A percentile compares a stretch with the other conserved stretches of the same genome.
phyloP scores from a whole-genome alignment of 345 rosid species.

The Jatropha curcas region DNA sequence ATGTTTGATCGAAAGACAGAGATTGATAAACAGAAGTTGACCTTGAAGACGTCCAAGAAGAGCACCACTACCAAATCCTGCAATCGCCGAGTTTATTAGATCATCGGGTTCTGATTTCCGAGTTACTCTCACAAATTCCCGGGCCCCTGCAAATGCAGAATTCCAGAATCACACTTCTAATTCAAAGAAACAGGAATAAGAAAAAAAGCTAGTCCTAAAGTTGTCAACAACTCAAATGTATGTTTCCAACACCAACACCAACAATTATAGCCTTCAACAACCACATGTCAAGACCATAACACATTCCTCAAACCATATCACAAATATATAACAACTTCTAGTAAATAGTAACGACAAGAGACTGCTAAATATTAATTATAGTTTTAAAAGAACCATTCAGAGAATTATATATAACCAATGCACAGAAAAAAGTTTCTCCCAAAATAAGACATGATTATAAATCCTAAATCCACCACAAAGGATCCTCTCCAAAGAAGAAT shows the following conservation, averaged over 20 bases:
- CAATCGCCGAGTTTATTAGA: slow-evolving; percentile 68
- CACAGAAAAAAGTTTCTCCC: not conserved
- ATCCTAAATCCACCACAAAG: not conserved
- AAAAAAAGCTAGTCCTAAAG: not conserved
- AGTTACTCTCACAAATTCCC: slow-evolving; percentile 69
- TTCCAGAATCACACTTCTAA: slow-evolving; percentile 21
- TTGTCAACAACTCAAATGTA: slow-evolving; percentile 4
- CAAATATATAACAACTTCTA: not conserved
- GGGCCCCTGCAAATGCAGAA: slow-evolving; percentile 60
- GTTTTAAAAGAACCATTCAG: not conserved
- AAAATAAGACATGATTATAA: not conserved
- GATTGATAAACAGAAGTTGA: slow-evolving; percentile 18
- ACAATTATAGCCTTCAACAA: not conserved
- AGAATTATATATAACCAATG: not conserved
- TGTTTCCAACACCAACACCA: not conserved
- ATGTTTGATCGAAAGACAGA: not conserved
- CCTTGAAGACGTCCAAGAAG: slow-evolving; percentile 88
- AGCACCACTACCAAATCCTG: slow-evolving; percentile 81
- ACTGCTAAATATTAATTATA: not conserved
- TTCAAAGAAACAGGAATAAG: not conserved
- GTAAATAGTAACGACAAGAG: not conserved
- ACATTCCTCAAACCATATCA: not conserved
- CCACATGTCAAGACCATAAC: not conserved
- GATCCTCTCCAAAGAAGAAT: not conserved
- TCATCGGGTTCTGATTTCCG: slow-evolving; percentile 70